Percentiles rank a stretch among this genome's conserved stretches.
phyloP scores from a whole-genome alignment of 1,284 basidiomycete species.

The Termitomyces sp. region DNA sequence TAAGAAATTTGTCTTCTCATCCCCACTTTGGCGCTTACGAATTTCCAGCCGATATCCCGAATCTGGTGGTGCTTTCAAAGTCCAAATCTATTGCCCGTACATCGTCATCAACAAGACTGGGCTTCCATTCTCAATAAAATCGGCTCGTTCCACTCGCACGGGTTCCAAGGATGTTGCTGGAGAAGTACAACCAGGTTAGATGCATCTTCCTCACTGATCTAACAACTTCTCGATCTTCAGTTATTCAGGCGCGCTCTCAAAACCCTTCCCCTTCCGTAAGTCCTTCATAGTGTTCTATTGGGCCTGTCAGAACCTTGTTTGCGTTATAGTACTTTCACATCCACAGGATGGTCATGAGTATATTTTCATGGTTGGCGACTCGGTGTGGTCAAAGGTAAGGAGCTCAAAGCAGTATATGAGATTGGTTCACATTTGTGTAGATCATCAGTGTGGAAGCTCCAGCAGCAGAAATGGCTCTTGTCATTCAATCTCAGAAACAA shows the following conservation, averaged over 20 bases:
- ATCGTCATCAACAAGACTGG: conserved; percentile 93
- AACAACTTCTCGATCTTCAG: neutral
- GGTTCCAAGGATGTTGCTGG: conserved; percentile 85
- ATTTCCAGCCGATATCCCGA: conserved; percentile 71
- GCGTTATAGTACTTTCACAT: conserved; percentile 82
- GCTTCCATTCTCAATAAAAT: conserved; percentile 76
- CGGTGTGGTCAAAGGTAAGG: conserved; percentile 83
- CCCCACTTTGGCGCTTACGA: neutral
- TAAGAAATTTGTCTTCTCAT: conserved; percentile 32
- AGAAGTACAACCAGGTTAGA: conserved; percentile 52
- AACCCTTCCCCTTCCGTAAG: conserved; percentile 75
- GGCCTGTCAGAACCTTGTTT: conserved; percentile 10
- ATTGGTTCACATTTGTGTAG: conserved; percentile 3
- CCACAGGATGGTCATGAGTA: conserved; percentile 82
- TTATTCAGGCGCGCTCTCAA: conserved; percentile 48
- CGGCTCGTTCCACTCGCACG: conserved; percentile 65
- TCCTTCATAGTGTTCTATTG: conserved; percentile 10
- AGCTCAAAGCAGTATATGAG: conserved; percentile 9
- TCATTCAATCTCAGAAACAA: conserved; percentile 63
- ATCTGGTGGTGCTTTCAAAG: conserved; percentile 97
- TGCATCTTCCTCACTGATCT: neutral
- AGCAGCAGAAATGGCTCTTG: conserved; percentile 83
- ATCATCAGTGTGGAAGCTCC: conserved; percentile 84
- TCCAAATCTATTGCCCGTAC: conserved; percentile 94
- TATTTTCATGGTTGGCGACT: conserved; percentile 81